Evolutionary conservation across 2,329 filamentous ascomycete species (phyloP).

Genomic region (Pestalotiopsis sp.): DNA sequence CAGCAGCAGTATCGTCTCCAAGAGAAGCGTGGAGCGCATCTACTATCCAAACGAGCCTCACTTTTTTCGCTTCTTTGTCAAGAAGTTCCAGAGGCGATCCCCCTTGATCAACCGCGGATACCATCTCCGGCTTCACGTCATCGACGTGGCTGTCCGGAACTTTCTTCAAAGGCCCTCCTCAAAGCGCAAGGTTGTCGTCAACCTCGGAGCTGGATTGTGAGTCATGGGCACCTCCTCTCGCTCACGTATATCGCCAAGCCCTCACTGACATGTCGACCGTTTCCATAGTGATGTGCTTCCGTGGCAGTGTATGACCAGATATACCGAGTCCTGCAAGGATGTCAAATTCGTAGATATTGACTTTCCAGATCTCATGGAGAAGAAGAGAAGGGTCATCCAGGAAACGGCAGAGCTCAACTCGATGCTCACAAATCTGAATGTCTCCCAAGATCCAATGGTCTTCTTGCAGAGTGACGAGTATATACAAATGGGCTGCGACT

Average conservation of each 20-base stretch:
- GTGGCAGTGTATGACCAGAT: slow-evolving; percentile 76
- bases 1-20: slow-evolving; percentile 89
- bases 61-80: slow-evolving; percentile 87
- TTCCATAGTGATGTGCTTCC: slow-evolving; percentile 75
- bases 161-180: slow-evolving; percentile 63
- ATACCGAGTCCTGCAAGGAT: slow-evolving; percentile 57
- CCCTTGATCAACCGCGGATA: slow-evolving; percentile 91
- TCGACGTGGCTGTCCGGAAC: slow-evolving; percentile 72
- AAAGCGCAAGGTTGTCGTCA: slow-evolving; percentile 74
- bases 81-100: slow-evolving; percentile 79
- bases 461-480: slow-evolving; percentile 71
- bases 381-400: slow-evolving; percentile 70
- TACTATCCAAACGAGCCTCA: slow-evolving; percentile 79
- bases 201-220: slow-evolving; percentile 89
- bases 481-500: slow-evolving; percentile 78
- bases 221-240: slow-evolving; percentile 32
- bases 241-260: neutral
- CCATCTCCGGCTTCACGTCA: slow-evolving; percentile 80
- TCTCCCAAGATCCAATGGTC: slow-evolving; percentile 44
- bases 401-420: slow-evolving; percentile 61
- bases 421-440: slow-evolving; percentile 47
- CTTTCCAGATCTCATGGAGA: slow-evolving; percentile 76
- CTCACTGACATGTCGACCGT: neutral
- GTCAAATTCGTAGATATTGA: slow-evolving; percentile 82
- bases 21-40: slow-evolving; percentile 86